Base-by-base conservation (phyloP, 495 filamentous ascomycete genomes). In the Hypoxylon rickii region DNA sequence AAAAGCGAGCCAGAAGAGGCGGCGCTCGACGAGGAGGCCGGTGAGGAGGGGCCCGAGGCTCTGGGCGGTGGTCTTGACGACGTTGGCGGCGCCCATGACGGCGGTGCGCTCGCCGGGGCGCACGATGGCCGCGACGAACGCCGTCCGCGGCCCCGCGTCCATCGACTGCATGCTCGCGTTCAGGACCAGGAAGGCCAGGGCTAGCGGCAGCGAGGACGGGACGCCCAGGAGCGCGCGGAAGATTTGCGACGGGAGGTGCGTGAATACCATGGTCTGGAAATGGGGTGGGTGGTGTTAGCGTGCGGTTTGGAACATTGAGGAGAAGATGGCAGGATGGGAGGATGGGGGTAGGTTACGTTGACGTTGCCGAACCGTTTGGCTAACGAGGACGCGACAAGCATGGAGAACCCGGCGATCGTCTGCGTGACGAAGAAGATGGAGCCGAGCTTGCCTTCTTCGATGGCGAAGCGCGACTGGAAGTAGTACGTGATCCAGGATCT, bases 81-180 rank as follows among this genome's bases (percentile, higher is more conserved):
- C 84, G 59, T 87, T 85, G 3, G 89, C 81, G 1, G 86, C 75
- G 3, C 87, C 86, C 86, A 92, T 86, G 22, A 92, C 87, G 0
- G 89, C 89, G 0, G 91, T 96, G 4, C 90, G 79, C 67, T 94
- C 90, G 47, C 83, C 82, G 0, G 87, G 83, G 20, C 83, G 77
- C 3, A 94, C 81, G 0, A 86, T 85, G 0, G 86, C 82, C 1
- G 90, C 86, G 8, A 96, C 80, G 68, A 96, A 91, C 0, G 91
- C 90, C 1, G 88, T 82, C 1, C 90, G 83, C 0, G 91, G 91
- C 0, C 86, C 89, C 59, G 88, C 84, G 65, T 96, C 90, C 90
- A 95, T 96, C 49, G 76, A 85, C 55, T 83, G 81, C 7, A 83
- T 76, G 20, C 79, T 79, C 38, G 71, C 70, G 60, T 78, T 76